A percentile compares a stretch with the other conserved stretches of the same genome.
Conservation (phyloP, 2,329 filamentous ascomycete genomes). For the Fusarium subglutinans region DNA sequence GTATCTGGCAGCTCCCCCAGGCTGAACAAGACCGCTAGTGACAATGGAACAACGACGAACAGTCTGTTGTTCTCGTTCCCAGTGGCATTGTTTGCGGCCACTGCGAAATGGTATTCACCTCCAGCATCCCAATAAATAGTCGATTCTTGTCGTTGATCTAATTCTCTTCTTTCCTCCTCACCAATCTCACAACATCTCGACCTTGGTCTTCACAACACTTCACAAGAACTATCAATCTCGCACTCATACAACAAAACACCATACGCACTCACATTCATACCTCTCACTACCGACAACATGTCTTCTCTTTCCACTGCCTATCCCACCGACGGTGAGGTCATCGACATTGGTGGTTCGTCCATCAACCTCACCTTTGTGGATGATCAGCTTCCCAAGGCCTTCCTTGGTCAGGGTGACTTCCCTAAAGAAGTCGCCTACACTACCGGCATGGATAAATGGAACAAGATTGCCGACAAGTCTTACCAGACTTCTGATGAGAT, state of each 20-base stretch:
- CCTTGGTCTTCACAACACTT: background rate
- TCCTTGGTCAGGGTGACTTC: conserved; percentile 30
- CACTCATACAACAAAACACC: background rate
- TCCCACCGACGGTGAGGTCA: background rate
- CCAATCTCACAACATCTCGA: background rate
- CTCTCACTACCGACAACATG: background rate
- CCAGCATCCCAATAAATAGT: background rate
- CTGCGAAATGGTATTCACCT: fast-evolving
- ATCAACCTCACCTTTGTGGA: conserved; percentile 17
- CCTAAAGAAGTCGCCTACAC: conserved; percentile 43
- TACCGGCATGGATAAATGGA: conserved; percentile 33
- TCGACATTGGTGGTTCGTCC: conserved; percentile 35
- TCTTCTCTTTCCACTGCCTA: background rate
- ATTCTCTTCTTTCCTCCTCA: background rate
- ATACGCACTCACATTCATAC: too few species aligned
- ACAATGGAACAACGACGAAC: background rate
- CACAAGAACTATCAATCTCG: background rate
- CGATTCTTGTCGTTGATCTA: background rate
- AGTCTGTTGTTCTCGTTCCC: background rate
- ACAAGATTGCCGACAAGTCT: conserved; percentile 10
- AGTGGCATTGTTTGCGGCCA: background rate
- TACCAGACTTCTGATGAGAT: conserved; percentile 38
- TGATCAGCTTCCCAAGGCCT: conserved; percentile 29
- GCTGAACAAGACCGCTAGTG: background rate
- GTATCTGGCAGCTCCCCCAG: background rate